A percentile compares a stretch with the other conserved stretches of the same genome.
Conservation (phyloP, 805 yeast species). For the Wickerhamiella parazyma region DNA sequence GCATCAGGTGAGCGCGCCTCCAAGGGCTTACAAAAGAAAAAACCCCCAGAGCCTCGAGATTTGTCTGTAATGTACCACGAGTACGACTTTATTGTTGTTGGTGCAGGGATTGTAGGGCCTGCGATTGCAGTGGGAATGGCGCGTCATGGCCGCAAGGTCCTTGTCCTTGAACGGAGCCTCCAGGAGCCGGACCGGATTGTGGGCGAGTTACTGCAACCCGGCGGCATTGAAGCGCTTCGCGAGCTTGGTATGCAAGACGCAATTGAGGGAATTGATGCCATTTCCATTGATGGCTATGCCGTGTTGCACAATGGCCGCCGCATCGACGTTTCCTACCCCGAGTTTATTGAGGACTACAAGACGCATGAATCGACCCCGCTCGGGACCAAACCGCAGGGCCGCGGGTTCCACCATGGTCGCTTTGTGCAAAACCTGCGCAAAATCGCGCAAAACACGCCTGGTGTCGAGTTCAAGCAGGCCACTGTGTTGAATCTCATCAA, state of each 20-base stretch:
- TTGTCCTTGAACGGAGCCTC: slow-evolving; percentile 78
- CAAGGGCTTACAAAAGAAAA: background rate
- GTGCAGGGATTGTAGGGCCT: slow-evolving; percentile 99
- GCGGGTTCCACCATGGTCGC: slow-evolving; percentile 86
- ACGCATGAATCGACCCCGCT: slow-evolving; percentile 10
- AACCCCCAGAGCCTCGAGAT: background rate
- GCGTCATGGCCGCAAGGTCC: slow-evolving; percentile 73
- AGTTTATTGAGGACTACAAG: slow-evolving; percentile 4
- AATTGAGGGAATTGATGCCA: slow-evolving; percentile 62
- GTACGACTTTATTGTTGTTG: slow-evolving; percentile 79
- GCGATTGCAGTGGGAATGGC: slow-evolving; percentile 82
- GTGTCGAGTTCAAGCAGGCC: slow-evolving; percentile 70
- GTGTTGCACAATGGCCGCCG: slow-evolving; percentile 49
- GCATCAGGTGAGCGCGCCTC: background rate
- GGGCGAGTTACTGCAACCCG: slow-evolving; percentile 95
- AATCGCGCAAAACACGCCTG: slow-evolving; percentile 54
- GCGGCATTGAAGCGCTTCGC: slow-evolving; percentile 74
- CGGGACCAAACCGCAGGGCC: slow-evolving; percentile 40
- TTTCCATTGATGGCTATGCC: slow-evolving; percentile 65
- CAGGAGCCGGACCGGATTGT: slow-evolving; percentile 88
- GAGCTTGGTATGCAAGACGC: slow-evolving; percentile 74
- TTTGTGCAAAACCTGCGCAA: slow-evolving; percentile 64
- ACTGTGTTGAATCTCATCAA: slow-evolving; percentile 58
- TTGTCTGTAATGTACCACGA: slow-evolving; percentile 12
- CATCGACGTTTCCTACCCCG: slow-evolving; percentile 57